Percentiles rank a stretch among this genome's conserved stretches.
phyloP scores from a whole-genome alignment of 2,329 filamentous ascomycete genomes.

The Mycocentrospora acerina region DNA sequence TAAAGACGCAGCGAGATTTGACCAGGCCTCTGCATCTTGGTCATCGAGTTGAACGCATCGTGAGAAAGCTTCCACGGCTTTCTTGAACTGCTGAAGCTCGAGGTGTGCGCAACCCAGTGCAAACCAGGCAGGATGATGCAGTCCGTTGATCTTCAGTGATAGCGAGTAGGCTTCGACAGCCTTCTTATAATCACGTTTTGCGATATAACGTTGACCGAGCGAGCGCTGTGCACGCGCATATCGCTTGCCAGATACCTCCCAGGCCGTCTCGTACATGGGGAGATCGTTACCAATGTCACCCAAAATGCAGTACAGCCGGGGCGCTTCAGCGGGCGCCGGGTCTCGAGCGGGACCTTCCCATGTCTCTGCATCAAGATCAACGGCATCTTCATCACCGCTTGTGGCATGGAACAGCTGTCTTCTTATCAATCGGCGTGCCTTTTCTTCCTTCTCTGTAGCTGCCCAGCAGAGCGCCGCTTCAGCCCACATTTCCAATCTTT shows the following conservation, averaged over 20 bases:
- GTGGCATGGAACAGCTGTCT: constrained; percentile 76
- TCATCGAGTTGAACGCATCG: constrained; percentile 83
- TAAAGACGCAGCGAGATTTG: constrained; percentile 85
- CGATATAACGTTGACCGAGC: constrained; percentile 75
- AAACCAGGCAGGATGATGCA: constrained; percentile 85
- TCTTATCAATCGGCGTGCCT: constrained; percentile 74
- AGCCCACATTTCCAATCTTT: constrained; percentile 88
- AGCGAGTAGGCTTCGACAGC: constrained; percentile 77
- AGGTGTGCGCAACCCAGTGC: constrained; percentile 86
- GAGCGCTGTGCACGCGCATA: constrained; percentile 88
- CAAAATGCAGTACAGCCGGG: constrained; percentile 87
- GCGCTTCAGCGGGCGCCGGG: constrained; percentile 77
- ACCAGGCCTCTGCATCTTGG: constrained; percentile 89
- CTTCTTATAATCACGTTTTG: constrained; percentile 63
- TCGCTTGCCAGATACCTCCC: constrained; percentile 77
- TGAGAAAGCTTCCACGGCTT: constrained; percentile 80
- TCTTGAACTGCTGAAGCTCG: constrained; percentile 72
- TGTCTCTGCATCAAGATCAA: constrained; percentile 49
- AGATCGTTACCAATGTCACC: constrained; percentile 82
- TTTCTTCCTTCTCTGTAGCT: constrained; percentile 75
- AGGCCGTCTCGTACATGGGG: constrained; percentile 78
- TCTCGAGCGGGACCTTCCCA: constrained; percentile 69
- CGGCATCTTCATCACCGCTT: constrained; percentile 41
- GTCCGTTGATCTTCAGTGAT: constrained; percentile 74
- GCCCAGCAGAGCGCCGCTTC: constrained; percentile 91